Evolutionary conservation across 352 stramenopile species (phyloP), one percentile per base, ranked within the genome.

Genomic region (Phytophthora colocasiae): DNA sequence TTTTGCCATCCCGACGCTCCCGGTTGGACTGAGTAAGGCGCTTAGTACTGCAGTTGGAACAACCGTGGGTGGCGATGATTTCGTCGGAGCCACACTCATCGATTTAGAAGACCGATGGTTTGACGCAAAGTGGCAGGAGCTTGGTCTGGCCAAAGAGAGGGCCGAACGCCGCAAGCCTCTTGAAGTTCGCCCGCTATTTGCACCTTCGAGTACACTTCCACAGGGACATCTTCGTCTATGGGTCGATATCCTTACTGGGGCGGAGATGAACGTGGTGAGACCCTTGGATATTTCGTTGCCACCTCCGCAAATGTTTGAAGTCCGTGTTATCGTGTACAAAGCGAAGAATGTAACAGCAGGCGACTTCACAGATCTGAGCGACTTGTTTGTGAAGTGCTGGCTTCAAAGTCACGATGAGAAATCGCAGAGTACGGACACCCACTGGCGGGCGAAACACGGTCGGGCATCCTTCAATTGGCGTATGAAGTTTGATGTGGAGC

Each of bases 81-180:
- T 98, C 36, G 93, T 98, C 53, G 94, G 94, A 3, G 83, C 87
- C 11, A 98, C 93, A n/a, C 68, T 87, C 1, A 96, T 98, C 38
- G 94, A 98, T 59, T 72, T 98, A 0, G 94, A 98, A 69, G 93
- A 98, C 52, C 84, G 94, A 7, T 98, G 88, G 92, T 98, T 98
- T 76, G 87, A 93, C 57, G 51, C 68, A 15, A 87, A 85, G 46
- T 97, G 91, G 91, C 89, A 97, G 63, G 64, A 83, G 48, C 70
- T 97, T 5, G 89, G 90, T 10, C 26, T 70, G 3, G 70, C 58
- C 1, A 44, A 45, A 14, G 69, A 85, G 22, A 53, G 31, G 7
- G 14, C 40, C 4, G 80, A 87, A 24, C 73, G 77, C 39, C 76
- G 75, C 26, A 91, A 92, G 57, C 81, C 82, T 1, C 51, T 93